A percentile compares a stretch with the other conserved stretches of the same genome.
phyloP scores from a whole-genome alignment of 345 rosid species.

The Kernera saxatilis region DNA sequence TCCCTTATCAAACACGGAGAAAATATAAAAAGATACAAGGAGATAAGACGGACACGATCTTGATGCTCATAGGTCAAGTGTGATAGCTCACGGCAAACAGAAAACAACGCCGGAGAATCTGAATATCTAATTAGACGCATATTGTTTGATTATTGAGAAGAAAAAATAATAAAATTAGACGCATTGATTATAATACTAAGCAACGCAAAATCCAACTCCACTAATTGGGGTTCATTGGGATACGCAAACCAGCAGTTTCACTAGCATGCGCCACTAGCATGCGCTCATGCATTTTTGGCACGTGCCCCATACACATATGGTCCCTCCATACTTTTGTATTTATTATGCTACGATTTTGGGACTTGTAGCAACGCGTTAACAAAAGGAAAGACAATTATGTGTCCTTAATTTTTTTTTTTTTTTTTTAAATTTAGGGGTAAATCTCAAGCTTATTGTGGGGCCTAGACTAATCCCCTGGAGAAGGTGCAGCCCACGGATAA shows the following conservation, averaged over 20 bases:
- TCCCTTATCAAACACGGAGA: not conserved
- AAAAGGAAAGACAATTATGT: not conserved
- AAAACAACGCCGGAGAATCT: not conserved
- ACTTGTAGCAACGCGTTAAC: not conserved
- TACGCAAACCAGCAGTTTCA: not conserved
- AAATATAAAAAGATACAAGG: not conserved
- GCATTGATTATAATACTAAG: not conserved
- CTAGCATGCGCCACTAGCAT: not conserved
- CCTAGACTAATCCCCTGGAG: no score
- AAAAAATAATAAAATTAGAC: not conserved
- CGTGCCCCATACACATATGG: not conserved
- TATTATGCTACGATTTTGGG: not conserved
- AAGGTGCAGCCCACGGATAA: no score
- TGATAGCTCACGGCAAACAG: not conserved
- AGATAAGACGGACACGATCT: not conserved
- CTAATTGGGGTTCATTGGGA: not conserved
- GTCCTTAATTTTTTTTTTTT: no score
- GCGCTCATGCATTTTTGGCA: not conserved
- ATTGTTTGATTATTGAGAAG: not conserved
- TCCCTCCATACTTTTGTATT: conserved; percentile 1
- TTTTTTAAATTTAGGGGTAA: no score
- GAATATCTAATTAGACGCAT: not conserved
- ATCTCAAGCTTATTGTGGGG: no score
- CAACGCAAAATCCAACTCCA: not conserved
- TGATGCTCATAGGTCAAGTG: not conserved